Evolutionary conservation across 345 rosid species (phyloP), one percentile per base, ranked within the genome.

Genomic region (Syzygium aqueum): DNA sequence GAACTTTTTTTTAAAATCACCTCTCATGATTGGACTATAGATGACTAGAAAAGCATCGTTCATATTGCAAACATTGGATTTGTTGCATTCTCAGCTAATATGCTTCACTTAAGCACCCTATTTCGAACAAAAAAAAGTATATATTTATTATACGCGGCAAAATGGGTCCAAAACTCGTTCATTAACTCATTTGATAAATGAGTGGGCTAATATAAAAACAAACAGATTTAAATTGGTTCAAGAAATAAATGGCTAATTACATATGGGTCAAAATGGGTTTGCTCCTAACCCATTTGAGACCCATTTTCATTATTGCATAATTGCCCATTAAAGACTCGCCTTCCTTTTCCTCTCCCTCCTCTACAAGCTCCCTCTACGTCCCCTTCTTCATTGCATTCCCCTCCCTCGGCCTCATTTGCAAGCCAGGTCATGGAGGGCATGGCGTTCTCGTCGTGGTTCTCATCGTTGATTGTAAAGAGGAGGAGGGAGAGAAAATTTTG

Each of bases 381-480:
- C 86, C 95, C 85, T 87, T 95, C 30, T 88, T 61, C 53, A 43
- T 93, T 10, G 92, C 96, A 40, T 96, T 95, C 91, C 96, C 96
- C 8, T 51, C 86, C 5, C 88, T 88, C 30, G 84, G 87, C 8
- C 88, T 90, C 28, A 63, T 89, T 1, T 85, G 92, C 95, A 2
- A 91, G 95, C 88, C 99, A 95, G 89, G 93, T 95, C 65, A 12
- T 95, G 97, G 99, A 97, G 85, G 99, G 97, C 3, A 86, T 96
- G 56, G 94, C 95, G 7, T 92, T 89, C 84, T 93, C 96, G 0
- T 92, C 85, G 43, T 77, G 91, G 86, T 94, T 97, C 77, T 92
- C 96, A 22, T 87, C 92, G 19, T 98, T 97, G 9, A 88, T 96
- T 23, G n/a, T 23, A 56, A 23, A 56, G 61, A 56, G 27, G 61